Base-by-base conservation (phyloP, 2,329 filamentous ascomycete genomes). In the Xylaria sp. region DNA sequence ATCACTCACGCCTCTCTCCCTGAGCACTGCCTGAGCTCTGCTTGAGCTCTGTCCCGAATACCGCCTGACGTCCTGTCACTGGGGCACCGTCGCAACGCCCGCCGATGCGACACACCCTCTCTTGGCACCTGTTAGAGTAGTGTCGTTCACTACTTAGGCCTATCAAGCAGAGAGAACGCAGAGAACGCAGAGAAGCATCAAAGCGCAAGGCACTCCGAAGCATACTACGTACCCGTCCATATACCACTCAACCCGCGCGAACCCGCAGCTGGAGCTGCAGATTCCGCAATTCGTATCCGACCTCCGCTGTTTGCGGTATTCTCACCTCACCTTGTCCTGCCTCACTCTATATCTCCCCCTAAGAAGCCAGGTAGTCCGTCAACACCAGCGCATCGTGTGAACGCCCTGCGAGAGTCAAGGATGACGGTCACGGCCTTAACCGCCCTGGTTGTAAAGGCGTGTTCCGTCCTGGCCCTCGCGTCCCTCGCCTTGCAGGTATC, bases 371-470 rank as follows among this genome's bases (percentile, higher is more conserved):
- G 23, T 48, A 61, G 61, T 60, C 44, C 68, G 63, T 60, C 55
- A 60, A 63, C 65, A 63, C 63, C 56, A 64, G 60, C 44, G 60
- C 55, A 67, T 66, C 59, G 65, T 66, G 67, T 62, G 57, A 62
- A 65, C 64, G 58, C 40, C 53, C 53, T 53, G 55, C 60, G 51
- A 21, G 48, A 59, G 55, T 63, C 63, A 54, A 57, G 59, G 66
- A 72, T 70, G 74, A 72, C 75, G 72, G 76, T 73, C 73, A 76
- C 73, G 74, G 77, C 72, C 73, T 73, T 77, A 68, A 71, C 72
- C 47, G 46, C 59, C 51, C 49, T 70, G 63, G 57, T 67, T 60
- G 63, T 40, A 52, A 79, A 78, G 75, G 74, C 71, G 56, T 71
- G 70, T 54, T 63, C 72, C 54, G 59, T 73, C 57, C 64, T 73